Evolutionary conservation across 768 basidiomycete species (phyloP).

Genomic region (Cubamyces sp.): DNA sequence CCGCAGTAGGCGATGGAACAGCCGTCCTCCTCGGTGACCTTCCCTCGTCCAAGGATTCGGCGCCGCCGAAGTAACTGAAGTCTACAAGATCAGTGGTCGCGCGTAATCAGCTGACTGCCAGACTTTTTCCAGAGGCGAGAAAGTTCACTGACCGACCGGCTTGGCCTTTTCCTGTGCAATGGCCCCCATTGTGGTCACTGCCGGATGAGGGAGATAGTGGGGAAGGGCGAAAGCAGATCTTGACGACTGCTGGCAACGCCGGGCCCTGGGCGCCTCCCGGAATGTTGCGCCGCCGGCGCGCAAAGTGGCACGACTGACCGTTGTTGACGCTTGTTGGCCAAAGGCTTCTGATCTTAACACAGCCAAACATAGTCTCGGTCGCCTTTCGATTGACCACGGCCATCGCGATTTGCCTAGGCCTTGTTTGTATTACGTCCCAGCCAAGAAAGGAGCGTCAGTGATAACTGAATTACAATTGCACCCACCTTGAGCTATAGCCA

Average conservation of each 20-base stretch:
- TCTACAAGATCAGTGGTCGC: slow-evolving; percentile 46
- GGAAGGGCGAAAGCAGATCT: background rate
- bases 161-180: background rate
- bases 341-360: slow-evolving; percentile 27
- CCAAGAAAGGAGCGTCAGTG: no score
- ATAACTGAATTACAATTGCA: no score
- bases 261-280: background rate
- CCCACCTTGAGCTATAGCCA: no score
- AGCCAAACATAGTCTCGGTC: slow-evolving; percentile 17
- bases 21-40: slow-evolving; percentile 40
- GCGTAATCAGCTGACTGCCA: background rate
- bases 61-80: slow-evolving; percentile 82
- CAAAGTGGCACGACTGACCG: background rate
- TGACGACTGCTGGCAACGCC: slow-evolving; percentile 11
- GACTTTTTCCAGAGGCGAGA: background rate
- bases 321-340: slow-evolving; percentile 25
- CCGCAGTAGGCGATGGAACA: slow-evolving; percentile 52
- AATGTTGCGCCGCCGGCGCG: background rate
- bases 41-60: slow-evolving; percentile 71
- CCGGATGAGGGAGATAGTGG: background rate
- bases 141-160: background rate
- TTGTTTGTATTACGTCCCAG: no score
- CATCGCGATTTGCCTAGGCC: background rate
- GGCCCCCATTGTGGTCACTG: background rate
- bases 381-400: background rate